These are phyloP conservation scores for Penicillium mononematosum DNA, from an alignment of 495 filamentous ascomycete species.

Conservation along the genomic window DNA sequence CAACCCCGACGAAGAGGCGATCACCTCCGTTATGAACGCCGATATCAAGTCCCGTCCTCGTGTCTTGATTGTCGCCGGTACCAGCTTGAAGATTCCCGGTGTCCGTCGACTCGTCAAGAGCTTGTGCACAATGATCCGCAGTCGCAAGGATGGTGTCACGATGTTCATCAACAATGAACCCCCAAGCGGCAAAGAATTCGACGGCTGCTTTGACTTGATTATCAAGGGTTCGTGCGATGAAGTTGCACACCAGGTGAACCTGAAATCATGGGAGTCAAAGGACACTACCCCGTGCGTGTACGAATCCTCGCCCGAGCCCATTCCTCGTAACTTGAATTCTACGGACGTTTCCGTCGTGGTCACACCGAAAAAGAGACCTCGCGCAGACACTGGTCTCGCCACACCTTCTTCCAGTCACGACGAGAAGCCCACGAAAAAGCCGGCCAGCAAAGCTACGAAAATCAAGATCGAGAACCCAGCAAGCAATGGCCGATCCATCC, in stretches of 20 bases:
- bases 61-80: slow-evolving; percentile 90
- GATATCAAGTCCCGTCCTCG: slow-evolving; percentile 85
- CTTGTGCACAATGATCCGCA: slow-evolving; percentile 77
- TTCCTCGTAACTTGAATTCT: slow-evolving; percentile 27
- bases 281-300: slow-evolving; percentile 37
- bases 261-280: slow-evolving; percentile 67
- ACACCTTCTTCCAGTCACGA: slow-evolving; percentile 59
- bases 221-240: slow-evolving; percentile 85
- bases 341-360: slow-evolving; percentile 43
- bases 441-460: slow-evolving; percentile 10
- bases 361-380: slow-evolving; percentile 41
- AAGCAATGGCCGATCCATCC: slow-evolving; percentile 32
- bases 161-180: slow-evolving; percentile 93
- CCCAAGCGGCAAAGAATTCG: slow-evolving; percentile 78
- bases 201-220: slow-evolving; percentile 88
- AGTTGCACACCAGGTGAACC: slow-evolving; percentile 69
- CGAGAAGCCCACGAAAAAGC: slow-evolving; percentile 30
- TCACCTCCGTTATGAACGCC: slow-evolving; percentile 80
- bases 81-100: slow-evolving; percentile 91
- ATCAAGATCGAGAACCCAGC: slow-evolving; percentile 28
- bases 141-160: slow-evolving; percentile 80
- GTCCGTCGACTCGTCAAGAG: slow-evolving; percentile 86
- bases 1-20: slow-evolving; percentile 93
- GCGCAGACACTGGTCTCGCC: slow-evolving; percentile 51
- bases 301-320: slow-evolving; percentile 24